Base-by-base conservation (phyloP, 2,329 filamentous ascomycete species). In the Aspergillus intermedius region DNA sequence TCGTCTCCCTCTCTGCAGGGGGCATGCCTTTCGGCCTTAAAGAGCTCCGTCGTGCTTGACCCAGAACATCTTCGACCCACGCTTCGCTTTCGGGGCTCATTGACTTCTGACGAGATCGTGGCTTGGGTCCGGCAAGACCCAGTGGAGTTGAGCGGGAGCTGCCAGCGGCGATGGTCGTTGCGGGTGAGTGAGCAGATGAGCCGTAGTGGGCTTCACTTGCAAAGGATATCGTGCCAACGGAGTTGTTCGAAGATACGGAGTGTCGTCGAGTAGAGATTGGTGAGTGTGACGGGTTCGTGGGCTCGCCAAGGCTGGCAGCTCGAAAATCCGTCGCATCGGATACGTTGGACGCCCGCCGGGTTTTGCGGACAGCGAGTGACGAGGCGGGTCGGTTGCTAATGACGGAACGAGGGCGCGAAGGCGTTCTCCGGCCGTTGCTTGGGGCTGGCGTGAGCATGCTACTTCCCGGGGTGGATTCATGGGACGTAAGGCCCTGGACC, bases 401-500 rank as follows among this genome's bases (percentile, higher is more conserved):
- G 4, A 64, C 62, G 3, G 69, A 70, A 2, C 56, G 54, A 15
- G 68, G 67, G n/a, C 66, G 63, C 45, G 68, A 68, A 12, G 67
- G 67, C 21, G 64, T 64, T 17, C 57, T 60, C 30, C 67, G 62
- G 10, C 65, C 63, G 40, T 59, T 61, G 17, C 54, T 57, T 23
- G 55, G 54, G 10, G 56, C 40, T 3, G 59, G 55, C 7, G 56
- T 47, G 10, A 62, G 47, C 34, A 53, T 59, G 44, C 49, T 57
- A 12, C 50, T 3, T 65, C 28, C 59, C 6, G 67, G 63, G 8
- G 60, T 52, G 25, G 60, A 59, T 7, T 60, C 57, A 4, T 63
- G 62, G 1, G 67, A 62, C 22, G 64, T 61, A 19, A 77, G 62
- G 9, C 77, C 78, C 46, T 79, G 70, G 13, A 83, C 73, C 55